Evolutionary conservation across 768 basidiomycete genomes (phyloP), one percentile per base, ranked within the genome.

Genomic region (Pleurotus platypus): DNA sequence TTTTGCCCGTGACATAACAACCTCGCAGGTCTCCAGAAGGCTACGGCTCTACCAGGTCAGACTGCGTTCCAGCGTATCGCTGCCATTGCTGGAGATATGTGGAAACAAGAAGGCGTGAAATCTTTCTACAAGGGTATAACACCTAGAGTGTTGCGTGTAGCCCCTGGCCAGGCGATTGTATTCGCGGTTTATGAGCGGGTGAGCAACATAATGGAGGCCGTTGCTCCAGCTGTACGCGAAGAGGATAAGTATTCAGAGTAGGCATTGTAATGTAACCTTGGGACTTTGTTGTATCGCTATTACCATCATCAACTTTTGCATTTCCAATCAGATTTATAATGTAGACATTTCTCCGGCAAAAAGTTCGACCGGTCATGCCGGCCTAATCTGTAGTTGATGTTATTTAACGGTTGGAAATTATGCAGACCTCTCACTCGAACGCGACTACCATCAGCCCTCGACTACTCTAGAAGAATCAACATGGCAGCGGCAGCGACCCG

Each of bases 71-170:
- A 89, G 63, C 85, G 95, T 5, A 87, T 99, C 65, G 68, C 79
- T 8, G 78, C 80, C 27, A 95, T 99, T 58, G 87, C 92, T 27
- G 72, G 74, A n/a, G 93, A 93, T 47, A 97, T 98, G 94, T 98
- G 94, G 89, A 83, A 78, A 59, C 79, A 83, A 62, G 97, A 99
- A 72, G 97, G 97, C 5, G 76, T 89, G 13, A 72, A 72, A 45
- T 93, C 95, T 54, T 98, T 99, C 74, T 98, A 98, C 78, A 98
- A 97, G 76, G 97, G 97, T 16, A 98, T 99, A 69, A 98, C 95
- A 0, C 97, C 97, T 37, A 82, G 97, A 18, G 94, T 99, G 37
- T 76, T 97, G 64, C 85, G 97, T 55, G 97, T 99, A 46, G 97
- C 97, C 2, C 97, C 97, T 6, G 97, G 96, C 1, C 92, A 93